These are phyloP conservation scores for Fusarium siculi DNA, from an alignment of 2,329 filamentous ascomycete species.

Conservation along the genomic window DNA sequence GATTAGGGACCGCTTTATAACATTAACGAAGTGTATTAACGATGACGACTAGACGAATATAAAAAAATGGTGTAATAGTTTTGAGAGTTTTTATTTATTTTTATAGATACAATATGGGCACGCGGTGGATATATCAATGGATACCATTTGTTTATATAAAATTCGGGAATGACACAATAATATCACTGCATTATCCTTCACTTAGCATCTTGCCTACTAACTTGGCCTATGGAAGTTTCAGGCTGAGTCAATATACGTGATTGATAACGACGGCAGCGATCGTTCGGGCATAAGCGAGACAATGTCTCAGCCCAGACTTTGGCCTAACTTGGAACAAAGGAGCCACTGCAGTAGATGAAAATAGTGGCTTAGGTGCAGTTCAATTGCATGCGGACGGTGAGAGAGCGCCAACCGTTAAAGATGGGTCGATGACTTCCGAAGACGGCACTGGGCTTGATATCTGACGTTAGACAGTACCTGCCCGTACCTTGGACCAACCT, in stretches of 20 bases:
- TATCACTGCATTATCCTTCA: background rate
- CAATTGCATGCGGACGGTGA: slow-evolving; percentile 27
- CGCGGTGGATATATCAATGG: slow-evolving; percentile 17
- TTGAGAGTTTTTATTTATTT: too few relatives aligned
- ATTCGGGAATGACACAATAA: background rate
- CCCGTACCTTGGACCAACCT: slow-evolving; percentile 9
- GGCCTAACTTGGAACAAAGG: slow-evolving; percentile 5
- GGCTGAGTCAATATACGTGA: background rate
- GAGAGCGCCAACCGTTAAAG: slow-evolving; percentile 4
- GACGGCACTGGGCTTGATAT: slow-evolving; percentile 30
- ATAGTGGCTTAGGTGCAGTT: slow-evolving; percentile 3
- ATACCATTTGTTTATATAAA: background rate
- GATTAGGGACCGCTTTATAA: slow-evolving; percentile 40
- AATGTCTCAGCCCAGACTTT: slow-evolving; percentile 16
- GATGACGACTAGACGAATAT: slow-evolving; percentile 4
- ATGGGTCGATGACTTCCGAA: slow-evolving; percentile 32
- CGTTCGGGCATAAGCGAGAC: slow-evolving; percentile 8
- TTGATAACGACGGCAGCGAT: background rate
- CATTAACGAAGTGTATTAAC: slow-evolving; percentile 31
- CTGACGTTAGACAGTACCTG: slow-evolving; percentile 23
- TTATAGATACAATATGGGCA: background rate
- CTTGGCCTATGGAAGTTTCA: background rate
- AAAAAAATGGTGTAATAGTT: slow-evolving; percentile 1
- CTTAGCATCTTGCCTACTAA: background rate
- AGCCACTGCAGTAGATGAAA: slow-evolving; percentile 3